phyloP scores from a whole-genome alignment of 1,139 yeast genomes.

The Pneumocystis sp. region DNA sequence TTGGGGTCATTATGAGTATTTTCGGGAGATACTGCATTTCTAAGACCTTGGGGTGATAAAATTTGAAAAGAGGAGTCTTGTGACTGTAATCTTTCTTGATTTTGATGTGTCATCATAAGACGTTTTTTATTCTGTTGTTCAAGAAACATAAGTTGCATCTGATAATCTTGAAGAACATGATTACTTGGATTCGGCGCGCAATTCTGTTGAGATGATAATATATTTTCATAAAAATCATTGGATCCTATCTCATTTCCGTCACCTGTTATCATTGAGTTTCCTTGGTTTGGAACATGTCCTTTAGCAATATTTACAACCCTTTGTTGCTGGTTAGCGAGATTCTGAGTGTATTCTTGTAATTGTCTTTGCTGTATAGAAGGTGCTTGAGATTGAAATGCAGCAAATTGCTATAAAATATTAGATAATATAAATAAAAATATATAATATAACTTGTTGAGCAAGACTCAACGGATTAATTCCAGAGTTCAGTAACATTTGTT shows the following conservation, averaged over 20 bases:
- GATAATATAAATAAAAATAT: not conserved
- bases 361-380: slow-evolving; percentile 13
- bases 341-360: slow-evolving; percentile 12
- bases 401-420: slow-evolving; percentile 8
- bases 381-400: slow-evolving; percentile 13
- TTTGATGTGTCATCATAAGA: slow-evolving; percentile 29
- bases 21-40: slow-evolving; percentile 12
- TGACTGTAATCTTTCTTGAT: slow-evolving; percentile 17
- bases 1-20: slow-evolving; percentile 9
- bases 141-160: slow-evolving; percentile 54
- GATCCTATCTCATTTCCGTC: slow-evolving; percentile 3
- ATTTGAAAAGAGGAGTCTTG: slow-evolving; percentile 10
- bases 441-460: slow-evolving; percentile 6
- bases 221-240: not conserved
- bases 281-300: slow-evolving; percentile 5
- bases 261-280: slow-evolving; percentile 5
- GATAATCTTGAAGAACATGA: slow-evolving; percentile 51
- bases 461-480: slow-evolving; percentile 15
- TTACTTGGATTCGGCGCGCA: slow-evolving; percentile 6
- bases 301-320: slow-evolving; percentile 19
- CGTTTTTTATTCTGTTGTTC: slow-evolving; percentile 57
- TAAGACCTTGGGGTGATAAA: slow-evolving; percentile 13
- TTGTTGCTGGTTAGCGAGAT: slow-evolving; percentile 17
- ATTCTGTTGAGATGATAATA: slow-evolving; percentile 3
- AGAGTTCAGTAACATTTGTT: slow-evolving; percentile 23